Evolutionary conservation across 441 rosid genomes (phyloP).

Genomic region (Pelargonium myrrhifolium): DNA sequence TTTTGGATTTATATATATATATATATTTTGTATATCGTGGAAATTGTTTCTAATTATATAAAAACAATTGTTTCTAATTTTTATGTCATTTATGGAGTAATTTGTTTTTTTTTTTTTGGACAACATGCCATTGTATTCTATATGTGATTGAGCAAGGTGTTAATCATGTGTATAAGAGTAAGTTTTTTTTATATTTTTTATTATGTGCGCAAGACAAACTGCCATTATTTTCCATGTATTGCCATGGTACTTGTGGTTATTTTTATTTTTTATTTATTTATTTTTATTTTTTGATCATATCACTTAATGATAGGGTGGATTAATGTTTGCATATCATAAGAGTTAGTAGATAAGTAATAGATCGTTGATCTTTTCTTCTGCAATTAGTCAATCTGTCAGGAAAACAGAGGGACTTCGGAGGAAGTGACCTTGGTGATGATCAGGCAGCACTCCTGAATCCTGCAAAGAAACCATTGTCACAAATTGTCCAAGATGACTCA

Average conservation of each 20-base stretch:
- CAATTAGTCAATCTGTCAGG: slow-evolving; percentile 63
- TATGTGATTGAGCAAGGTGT: not conserved
- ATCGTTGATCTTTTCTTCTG: slow-evolving; percentile 18
- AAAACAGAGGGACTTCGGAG: slow-evolving; percentile 85
- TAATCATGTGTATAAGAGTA: not conserved
- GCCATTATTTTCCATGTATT: not conserved
- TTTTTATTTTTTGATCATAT: too few relatives aligned
- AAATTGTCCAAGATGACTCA: slow-evolving; percentile 89
- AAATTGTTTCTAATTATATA: not conserved
- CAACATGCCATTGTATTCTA: not conserved
- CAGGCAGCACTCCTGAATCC: slow-evolving; percentile 76
- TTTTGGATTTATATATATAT: not conserved
- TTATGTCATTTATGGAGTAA: slow-evolving; percentile 4
- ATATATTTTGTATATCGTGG: not conserved
- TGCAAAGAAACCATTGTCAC: slow-evolving; percentile 65
- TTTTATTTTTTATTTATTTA: too few relatives aligned
- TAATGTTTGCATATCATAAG: slow-evolving; percentile 1
- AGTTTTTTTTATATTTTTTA: not conserved
- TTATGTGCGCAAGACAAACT: not conserved
- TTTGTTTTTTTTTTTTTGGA: not conserved
- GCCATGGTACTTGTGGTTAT: too few relatives aligned
- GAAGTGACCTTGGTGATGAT: slow-evolving; percentile 83
- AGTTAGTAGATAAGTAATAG: slow-evolving; percentile 6
- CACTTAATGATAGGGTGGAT: not conserved
- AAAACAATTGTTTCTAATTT: too few relatives aligned